Base-by-base conservation (phyloP, 768 basidiomycete genomes). In the Boletus edulis region DNA sequence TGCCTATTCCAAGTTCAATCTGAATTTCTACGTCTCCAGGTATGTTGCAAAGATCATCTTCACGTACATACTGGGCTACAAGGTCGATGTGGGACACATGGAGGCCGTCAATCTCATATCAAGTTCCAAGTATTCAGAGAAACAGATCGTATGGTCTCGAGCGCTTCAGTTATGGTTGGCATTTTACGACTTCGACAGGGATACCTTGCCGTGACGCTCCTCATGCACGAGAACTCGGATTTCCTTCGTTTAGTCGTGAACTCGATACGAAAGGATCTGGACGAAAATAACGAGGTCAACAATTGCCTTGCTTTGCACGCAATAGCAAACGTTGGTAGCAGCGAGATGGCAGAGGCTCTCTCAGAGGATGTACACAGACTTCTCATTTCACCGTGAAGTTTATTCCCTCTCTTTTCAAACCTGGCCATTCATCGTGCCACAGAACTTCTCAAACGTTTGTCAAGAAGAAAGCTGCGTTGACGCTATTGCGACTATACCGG, bases 171-270 rank as follows among this genome's bases (percentile, higher is more conserved):
- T 46, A 27, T 38, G 35, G 46, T 35, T 41, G 12, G 20, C 22
- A 54, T 13, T 53, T 59, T 46, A 54, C 54, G 27, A 46, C 18
- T 35, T 34, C 18, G 40, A 48, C 61, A 98, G 96, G 97, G 97
- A 45, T 99, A 99, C 73, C 86, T 99, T 46, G 97, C 97, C 15
- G 87, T 98, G 6, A 98, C 97, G 3, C 74, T 99, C 38, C 78
- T 99, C 50, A 96, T 99, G 94, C 95, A 98, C 74, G 97, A 99
- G 75, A 95, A 98, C 69, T 97, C 94, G 20, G 96, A 98, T 66
- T 89, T 99, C 61, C 84, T 98, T 46, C 86, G 97, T 22, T 79
- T 99, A 18, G 95, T 98, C 17, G 94, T 98, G 71, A 99, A 99
- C 69, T 98, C 95, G 32, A 97, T 99, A 66, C 85, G 94, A 41